Percentiles rank a stretch among this genome's conserved stretches.
Evolutionary conservation across 2,329 filamentous ascomycete species (phyloP).

Genomic region (Tolypocladium capitatum): DNA sequence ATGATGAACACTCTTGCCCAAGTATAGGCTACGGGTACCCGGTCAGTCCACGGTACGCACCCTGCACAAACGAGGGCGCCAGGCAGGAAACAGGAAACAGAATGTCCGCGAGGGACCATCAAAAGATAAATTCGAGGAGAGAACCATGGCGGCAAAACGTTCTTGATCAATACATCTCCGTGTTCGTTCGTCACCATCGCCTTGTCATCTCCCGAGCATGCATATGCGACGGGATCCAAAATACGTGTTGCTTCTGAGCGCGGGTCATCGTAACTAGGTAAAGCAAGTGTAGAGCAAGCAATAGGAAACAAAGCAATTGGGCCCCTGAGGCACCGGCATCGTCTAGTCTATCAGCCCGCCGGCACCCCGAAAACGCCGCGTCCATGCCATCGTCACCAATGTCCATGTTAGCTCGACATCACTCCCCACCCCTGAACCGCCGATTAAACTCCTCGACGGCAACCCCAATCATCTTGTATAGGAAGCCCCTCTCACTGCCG

Average conservation of each 20-base stretch:
- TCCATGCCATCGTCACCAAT: background rate
- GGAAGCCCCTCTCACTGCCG: slow-evolving; percentile 54
- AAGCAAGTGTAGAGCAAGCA: background rate
- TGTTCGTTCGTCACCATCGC: too few relatives aligned
- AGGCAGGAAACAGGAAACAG: too few relatives aligned
- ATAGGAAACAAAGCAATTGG: background rate
- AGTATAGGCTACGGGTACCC: too few relatives aligned
- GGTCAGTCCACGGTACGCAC: too few relatives aligned
- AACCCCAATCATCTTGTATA: slow-evolving; percentile 53
- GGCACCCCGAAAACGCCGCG: background rate
- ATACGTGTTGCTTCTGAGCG: background rate
- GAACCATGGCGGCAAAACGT: too few relatives aligned
- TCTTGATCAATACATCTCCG: too few relatives aligned
- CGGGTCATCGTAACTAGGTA: background rate
- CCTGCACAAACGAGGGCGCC: too few relatives aligned
- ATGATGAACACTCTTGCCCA: too few relatives aligned
- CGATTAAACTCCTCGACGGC: slow-evolving; percentile 57
- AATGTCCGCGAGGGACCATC: too few relatives aligned
- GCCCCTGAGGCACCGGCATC: background rate
- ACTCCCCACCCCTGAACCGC: slow-evolving; percentile 34
- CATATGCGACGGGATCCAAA: background rate
- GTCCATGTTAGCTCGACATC: background rate
- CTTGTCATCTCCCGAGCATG: background rate
- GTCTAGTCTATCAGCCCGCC: background rate
- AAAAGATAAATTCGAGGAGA: too few relatives aligned